These are phyloP conservation scores for Begonia peltatifolia DNA, from an alignment of 306 rosid genomes.

Conservation along the genomic window DNA sequence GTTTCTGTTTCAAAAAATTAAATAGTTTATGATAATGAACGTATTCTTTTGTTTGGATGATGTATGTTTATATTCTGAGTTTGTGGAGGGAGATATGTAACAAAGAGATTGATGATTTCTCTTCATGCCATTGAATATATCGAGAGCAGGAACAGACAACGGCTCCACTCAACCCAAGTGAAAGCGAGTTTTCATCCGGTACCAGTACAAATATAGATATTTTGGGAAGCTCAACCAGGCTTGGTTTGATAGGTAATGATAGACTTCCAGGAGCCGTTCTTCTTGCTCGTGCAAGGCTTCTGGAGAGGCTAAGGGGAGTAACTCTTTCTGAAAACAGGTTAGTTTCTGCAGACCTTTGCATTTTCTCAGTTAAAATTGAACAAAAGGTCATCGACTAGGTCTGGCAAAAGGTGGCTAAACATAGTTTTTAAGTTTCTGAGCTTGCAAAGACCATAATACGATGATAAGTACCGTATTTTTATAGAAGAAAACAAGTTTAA, in stretches of 20 bases:
- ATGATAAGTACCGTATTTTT: too few species aligned
- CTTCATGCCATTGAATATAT: background rate
- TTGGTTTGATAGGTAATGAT: slow-evolving; percentile 23
- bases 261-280: slow-evolving; percentile 69
- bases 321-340: slow-evolving; percentile 48
- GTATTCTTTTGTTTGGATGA: too few species aligned
- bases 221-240: slow-evolving; percentile 17
- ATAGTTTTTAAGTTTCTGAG: too few species aligned
- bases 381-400: too few species aligned
- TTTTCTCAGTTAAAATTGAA: background rate
- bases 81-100: background rate
- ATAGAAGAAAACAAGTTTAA: too few species aligned
- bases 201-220: slow-evolving; percentile 24
- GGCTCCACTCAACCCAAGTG: slow-evolving; percentile 25
- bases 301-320: slow-evolving; percentile 73
- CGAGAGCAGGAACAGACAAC: slow-evolving; percentile 33
- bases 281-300: slow-evolving; percentile 74
- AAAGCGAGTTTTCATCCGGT: slow-evolving; percentile 16
- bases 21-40: too few species aligned
- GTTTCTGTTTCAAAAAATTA: too few species aligned
- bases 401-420: too few species aligned
- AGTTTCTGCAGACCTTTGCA: slow-evolving; percentile 7
- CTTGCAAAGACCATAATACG: too few species aligned
- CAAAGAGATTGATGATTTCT: background rate
- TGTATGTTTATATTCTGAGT: background rate